phyloP scores from a whole-genome alignment of 2,329 filamentous ascomycete species.

The Pezicula radicicola region DNA sequence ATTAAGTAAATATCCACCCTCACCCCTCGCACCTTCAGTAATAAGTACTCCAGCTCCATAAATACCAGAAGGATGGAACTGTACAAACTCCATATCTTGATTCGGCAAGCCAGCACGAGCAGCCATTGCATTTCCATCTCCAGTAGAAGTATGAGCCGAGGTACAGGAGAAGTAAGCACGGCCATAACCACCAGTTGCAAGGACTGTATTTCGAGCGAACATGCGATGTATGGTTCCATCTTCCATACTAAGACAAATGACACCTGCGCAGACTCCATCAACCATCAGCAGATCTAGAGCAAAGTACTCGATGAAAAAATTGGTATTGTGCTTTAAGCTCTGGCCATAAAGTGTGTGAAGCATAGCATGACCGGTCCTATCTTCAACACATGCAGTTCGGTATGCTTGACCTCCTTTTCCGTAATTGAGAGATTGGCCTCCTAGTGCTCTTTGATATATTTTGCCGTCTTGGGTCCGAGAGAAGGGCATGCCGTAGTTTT shows the following conservation, averaged over 20 bases:
- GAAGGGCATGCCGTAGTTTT: conserved; percentile 53
- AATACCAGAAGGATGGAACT: conserved; percentile 47
- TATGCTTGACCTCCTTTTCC: conserved; percentile 47
- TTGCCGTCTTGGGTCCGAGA: conserved; percentile 41
- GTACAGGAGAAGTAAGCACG: conserved; percentile 47
- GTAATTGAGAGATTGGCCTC: conserved; percentile 43
- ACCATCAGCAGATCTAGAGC: conserved; percentile 45
- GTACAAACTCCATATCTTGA: conserved; percentile 49
- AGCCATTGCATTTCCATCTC: conserved; percentile 48
- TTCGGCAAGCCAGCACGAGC: conserved; percentile 44
- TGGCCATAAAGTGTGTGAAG: conserved; percentile 48
- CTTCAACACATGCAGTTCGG: conserved; percentile 40
- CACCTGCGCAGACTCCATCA: conserved; percentile 42
- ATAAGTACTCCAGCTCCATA: conserved; percentile 48
- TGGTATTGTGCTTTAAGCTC: conserved; percentile 42
- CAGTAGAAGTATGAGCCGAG: conserved; percentile 45
- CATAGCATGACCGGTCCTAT: conserved; percentile 47
- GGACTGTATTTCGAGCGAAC: conserved; percentile 43
- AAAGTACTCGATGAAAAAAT: conserved; percentile 49
- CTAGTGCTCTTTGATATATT: conserved; percentile 45
- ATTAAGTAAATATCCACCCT: conserved; percentile 48
- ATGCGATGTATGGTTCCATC: conserved; percentile 45
- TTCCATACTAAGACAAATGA: conserved; percentile 44
- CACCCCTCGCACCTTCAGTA: conserved; percentile 46
- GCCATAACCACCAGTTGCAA: conserved; percentile 48